Evolutionary conservation across 371 early-diverging fungal species (phyloP).

Genomic region (Haplosporangium sp.): DNA sequence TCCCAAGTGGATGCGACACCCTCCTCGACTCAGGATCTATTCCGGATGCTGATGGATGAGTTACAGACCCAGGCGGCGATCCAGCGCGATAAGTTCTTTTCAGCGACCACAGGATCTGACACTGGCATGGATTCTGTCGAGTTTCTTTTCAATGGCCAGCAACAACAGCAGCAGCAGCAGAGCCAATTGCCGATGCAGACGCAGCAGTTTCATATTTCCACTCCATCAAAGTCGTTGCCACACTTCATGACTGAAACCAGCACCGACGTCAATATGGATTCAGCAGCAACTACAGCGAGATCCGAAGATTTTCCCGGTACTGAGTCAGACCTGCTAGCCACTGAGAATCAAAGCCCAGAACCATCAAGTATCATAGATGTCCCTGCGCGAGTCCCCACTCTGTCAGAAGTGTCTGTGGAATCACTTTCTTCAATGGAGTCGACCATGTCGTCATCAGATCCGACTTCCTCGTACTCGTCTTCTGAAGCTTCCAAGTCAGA

Average conservation of each 20-base stretch:
- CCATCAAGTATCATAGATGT: too few species aligned
- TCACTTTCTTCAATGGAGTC: not conserved
- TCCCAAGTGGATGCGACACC: conserved; percentile 17
- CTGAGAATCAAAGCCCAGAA: too few species aligned
- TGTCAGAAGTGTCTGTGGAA: not conserved
- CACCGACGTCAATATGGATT: not conserved
- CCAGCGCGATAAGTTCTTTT: conserved; percentile 47
- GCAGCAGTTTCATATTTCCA: not conserved
- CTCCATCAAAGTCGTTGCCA: conserved; percentile 16
- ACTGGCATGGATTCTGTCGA: conserved; percentile 42
- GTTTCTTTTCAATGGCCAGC: conserved; percentile 35
- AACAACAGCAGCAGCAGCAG: conserved; percentile 9
- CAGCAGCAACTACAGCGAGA: not conserved
- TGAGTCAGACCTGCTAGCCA: too few species aligned
- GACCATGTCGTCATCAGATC: conserved; percentile 6
- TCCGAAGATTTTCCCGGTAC: not conserved
- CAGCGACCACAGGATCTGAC: conserved; percentile 27
- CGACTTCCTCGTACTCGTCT: conserved; percentile 17
- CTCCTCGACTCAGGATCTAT: conserved; percentile 38
- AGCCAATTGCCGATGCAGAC: conserved; percentile 4
- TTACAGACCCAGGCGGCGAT: conserved; percentile 32
- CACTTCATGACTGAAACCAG: conserved; percentile 15
- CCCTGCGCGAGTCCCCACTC: not conserved
- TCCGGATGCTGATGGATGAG: conserved; percentile 42
- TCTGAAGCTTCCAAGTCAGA: conserved; percentile 3